Base-by-base conservation (phyloP, 2,329 filamentous ascomycete species). In the Cercospora citrullina region DNA sequence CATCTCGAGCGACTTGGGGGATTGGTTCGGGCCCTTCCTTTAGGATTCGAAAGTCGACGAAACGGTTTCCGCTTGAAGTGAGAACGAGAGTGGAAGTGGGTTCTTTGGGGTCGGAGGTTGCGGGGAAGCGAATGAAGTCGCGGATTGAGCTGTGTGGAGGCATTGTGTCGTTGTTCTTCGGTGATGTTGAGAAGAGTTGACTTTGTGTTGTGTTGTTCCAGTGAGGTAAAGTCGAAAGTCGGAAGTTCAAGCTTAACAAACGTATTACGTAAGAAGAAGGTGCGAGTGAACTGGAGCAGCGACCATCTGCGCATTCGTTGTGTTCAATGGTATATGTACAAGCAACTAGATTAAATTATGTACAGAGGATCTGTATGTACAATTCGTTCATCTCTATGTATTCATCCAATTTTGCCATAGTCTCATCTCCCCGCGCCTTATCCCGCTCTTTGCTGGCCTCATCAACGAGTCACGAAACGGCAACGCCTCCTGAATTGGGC, bases 11-110 rank as follows among this genome's bases (percentile, higher is more conserved):
- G 9, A 64, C 8, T 31, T 67, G 28, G 21, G 65, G 62, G 6
- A 65, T 45, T 18, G 55, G 23, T 18, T n/a, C 62, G 0, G 77
- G 72, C 21, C 76, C 60, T 31, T 51, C n/a, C 16, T 57, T 78
- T 59, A 85, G 75, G 61, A 89, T 80, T 48, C 89, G 85, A 23
- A 90, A 75, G 73, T 91, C 89, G 42, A 91, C 85, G 74, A 89
- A 91, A 42, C 81, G 83, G 31, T 80, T 80, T 28, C 77, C 75
- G 1, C 86, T 85, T 2, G 87, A 87, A 0, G 89, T 91, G 57
- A 91, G 79, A 12, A 91, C 89, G 4, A 90, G 75, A 0, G 89
- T 91, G 1, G 84, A 85, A 0, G 89, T 91, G 16, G 86, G 86
- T 76, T 91, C 89, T 61, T 78, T n/a, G n/a, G 28, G 26, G 14